phyloP scores from a whole-genome alignment of 768 basidiomycete species.

The Leccinum broughii region DNA sequence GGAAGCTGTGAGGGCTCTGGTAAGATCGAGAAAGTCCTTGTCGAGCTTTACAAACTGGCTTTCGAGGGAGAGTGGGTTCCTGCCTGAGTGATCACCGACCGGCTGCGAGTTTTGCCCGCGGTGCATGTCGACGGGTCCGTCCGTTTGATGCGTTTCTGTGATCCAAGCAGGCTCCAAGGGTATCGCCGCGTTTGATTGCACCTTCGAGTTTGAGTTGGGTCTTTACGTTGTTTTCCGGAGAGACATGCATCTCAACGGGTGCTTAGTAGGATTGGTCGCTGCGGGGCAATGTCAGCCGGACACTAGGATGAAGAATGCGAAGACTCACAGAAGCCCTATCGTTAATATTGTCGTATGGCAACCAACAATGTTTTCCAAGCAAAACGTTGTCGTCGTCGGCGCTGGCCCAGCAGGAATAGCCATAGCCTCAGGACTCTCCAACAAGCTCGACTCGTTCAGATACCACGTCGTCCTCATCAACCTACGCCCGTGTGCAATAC shows the following conservation, averaged over 20 bases:
- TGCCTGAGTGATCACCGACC: slow-evolving; percentile 34
- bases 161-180: slow-evolving; percentile 36
- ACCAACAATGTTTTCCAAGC: slow-evolving; percentile 17
- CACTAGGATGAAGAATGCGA: too few relatives aligned
- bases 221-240: slow-evolving; percentile 66
- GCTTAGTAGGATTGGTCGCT: not conserved
- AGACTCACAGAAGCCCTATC: too few relatives aligned
- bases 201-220: slow-evolving; percentile 75
- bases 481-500: slow-evolving; percentile 48
- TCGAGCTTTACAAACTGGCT: slow-evolving; percentile 70
- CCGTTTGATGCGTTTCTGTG: slow-evolving; percentile 11
- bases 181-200: slow-evolving; percentile 81
- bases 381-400: slow-evolving; percentile 56
- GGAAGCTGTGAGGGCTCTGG: slow-evolving; percentile 56
- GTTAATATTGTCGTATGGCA: not conserved
- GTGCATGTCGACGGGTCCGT: slow-evolving; percentile 1
- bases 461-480: slow-evolving; percentile 58
- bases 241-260: slow-evolving; percentile 21
- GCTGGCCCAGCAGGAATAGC: slow-evolving; percentile 48
- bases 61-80: slow-evolving; percentile 51
- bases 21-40: slow-evolving; percentile 56
- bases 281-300: too few relatives aligned
- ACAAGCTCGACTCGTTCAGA: slow-evolving; percentile 46
- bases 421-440: slow-evolving; percentile 48
- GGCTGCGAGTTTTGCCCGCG: slow-evolving; percentile 12